These are phyloP conservation scores for Termitomyces sp. DNA, from an alignment of 768 basidiomycete species.

Conservation along the genomic window DNA sequence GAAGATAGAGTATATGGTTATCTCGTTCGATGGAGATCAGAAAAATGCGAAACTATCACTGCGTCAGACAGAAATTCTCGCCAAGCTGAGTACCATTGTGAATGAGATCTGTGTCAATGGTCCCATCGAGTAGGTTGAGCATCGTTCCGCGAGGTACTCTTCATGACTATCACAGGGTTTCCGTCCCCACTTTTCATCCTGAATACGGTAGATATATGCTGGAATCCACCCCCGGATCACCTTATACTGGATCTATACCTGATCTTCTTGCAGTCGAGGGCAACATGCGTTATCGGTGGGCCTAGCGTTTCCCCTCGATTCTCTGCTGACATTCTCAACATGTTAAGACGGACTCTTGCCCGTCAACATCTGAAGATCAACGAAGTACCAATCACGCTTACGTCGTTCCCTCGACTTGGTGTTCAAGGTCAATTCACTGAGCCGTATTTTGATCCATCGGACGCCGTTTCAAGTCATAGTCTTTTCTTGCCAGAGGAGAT, in stretches of 20 bases:
- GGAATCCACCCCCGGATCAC: conserved; percentile 94
- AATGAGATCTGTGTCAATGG: conserved; percentile 57
- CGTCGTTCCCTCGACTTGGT: conserved; percentile 92
- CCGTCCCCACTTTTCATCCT: conserved; percentile 90
- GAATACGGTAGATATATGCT: conserved; percentile 99
- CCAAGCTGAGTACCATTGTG: conserved; percentile 66
- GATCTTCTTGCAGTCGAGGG: conserved; percentile 87
- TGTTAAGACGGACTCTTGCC: conserved; percentile 71
- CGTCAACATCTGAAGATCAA: conserved; percentile 77
- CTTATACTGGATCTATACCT: conserved; percentile 83
- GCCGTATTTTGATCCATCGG: conserved; percentile 70
- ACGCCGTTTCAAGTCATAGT: conserved; percentile 85
- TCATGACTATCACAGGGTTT: conserved; percentile 36
- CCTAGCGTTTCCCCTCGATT: conserved; percentile 3
- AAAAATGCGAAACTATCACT: conserved; percentile 87
- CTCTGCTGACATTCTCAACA: not conserved
- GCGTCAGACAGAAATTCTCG: conserved; percentile 92
- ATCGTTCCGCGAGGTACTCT: not conserved
- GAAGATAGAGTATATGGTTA: conserved; percentile 95
- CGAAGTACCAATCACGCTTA: conserved; percentile 89
- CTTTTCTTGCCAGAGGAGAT: conserved; percentile 94
- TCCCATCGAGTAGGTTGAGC: conserved; percentile 49
- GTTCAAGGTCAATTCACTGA: conserved; percentile 89
- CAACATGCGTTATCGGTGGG: conserved; percentile 92
- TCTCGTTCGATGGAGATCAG: conserved; percentile 71